These are phyloP conservation scores for Trichocladium antarcticum DNA, from an alignment of 495 filamentous ascomycete genomes.

Conservation along the genomic window DNA sequence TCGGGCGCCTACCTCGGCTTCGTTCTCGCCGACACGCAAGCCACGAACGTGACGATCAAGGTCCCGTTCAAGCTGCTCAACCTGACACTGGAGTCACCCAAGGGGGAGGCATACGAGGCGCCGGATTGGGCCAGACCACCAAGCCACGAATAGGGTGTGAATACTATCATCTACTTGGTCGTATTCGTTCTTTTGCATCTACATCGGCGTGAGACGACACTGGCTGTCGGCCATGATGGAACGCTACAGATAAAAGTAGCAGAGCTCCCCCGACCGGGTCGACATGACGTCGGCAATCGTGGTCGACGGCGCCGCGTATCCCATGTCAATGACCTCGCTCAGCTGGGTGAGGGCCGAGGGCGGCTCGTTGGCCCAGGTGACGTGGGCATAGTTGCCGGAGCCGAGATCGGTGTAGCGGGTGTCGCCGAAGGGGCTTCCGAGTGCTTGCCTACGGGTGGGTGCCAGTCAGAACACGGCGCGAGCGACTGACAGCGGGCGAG, in stretches of 20 bases:
- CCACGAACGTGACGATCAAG: constrained; percentile 36
- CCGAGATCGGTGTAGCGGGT: constrained; percentile 27
- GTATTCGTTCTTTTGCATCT: no score
- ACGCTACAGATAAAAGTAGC: constrained; percentile 36
- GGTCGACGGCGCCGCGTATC: constrained; percentile 25
- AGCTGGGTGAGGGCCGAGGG: constrained; percentile 24
- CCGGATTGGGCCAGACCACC: no score
- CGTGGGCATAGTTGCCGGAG: constrained; percentile 33
- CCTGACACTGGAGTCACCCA: constrained; percentile 29
- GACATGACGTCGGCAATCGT: constrained; percentile 36
- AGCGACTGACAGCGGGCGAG: no score
- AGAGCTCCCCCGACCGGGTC: constrained; percentile 30
- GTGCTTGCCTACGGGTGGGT: constrained; percentile 24
- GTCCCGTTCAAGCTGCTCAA: constrained; percentile 40
- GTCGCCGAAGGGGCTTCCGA: constrained; percentile 6
- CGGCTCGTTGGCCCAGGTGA: constrained; percentile 45
- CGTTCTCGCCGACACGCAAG: constrained; percentile 14
- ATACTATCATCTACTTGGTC: no score
- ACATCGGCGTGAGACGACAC: no score
- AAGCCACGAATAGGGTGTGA: no score
- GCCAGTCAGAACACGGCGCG: no score
- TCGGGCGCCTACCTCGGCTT: constrained; percentile 6
- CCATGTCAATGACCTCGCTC: constrained; percentile 32
- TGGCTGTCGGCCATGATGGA: no score
- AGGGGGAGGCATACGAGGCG: no score